Evolutionary conservation across 331 rosid species (phyloP), one percentile per base, ranked within the genome.

Genomic region (Malus hybrid): DNA sequence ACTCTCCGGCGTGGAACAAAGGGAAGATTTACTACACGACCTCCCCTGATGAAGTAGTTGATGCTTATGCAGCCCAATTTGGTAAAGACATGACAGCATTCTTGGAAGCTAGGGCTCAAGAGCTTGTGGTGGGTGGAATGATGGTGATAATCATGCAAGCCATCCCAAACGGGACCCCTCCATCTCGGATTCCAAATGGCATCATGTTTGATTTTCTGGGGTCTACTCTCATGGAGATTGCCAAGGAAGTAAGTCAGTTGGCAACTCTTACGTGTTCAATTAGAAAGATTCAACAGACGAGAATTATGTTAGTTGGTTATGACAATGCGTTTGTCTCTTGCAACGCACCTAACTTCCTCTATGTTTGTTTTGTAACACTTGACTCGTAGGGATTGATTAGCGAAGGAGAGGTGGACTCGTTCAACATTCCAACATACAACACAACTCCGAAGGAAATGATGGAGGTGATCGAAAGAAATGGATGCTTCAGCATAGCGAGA

Each of bases 1-100:
- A 65, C 61, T 81, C 80, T 20, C 65, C 66, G 6, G 42, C 71
- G 6, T 81, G 77, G 71, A 81, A 76, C 55, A 54, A 32, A 0
- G 84, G 84, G 33, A 74, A 57, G 18, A 31, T 71, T 5, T 62
- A 64, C 69, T 65, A 76, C 5, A 14, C 22, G 33, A 65, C 62
- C 44, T 52, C 81, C 16, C 15, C 70, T 10, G 15, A 75, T 3
- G 69, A 63, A 42, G 78, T 76, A n/a, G 46, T 13, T 46, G 16
- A 71, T 8, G 77, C 57, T 29, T 76, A 70, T 55, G 52, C 63
- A n/a, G 66, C 78, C 2, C 80, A 39, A 1, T 80, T 70, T 44
- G 57, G 29, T 7, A 22, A 52, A 6, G 80, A 76, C 75, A 48
- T 62, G 24, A 48, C 33, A 6, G 18, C 10, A 10, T 79, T 79